Evolutionary conservation across 1,284 basidiomycete genomes (phyloP).

Genomic region (Ceratobasidium sp.): DNA sequence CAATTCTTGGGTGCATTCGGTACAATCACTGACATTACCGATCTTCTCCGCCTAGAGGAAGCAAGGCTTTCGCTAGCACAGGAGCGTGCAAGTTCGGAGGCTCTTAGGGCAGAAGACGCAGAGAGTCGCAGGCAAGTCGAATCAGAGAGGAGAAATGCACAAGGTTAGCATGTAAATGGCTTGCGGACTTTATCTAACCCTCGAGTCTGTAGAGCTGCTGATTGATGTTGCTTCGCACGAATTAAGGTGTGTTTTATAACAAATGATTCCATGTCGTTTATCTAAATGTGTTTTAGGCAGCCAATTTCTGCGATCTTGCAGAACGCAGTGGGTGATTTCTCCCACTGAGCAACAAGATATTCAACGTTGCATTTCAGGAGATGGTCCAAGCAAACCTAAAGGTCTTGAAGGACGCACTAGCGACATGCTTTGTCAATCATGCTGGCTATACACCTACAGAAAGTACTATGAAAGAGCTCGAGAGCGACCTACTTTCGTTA

Average conservation of each 20-base stretch:
- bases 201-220: slow-evolving; percentile 45
- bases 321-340: neutral
- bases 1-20: neutral
- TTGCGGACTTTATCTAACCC: no score
- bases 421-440: neutral
- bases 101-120: slow-evolving; percentile 47
- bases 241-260: slow-evolving; percentile 28
- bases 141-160: slow-evolving; percentile 49
- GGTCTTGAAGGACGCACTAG: neutral
- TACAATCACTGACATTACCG: slow-evolving; percentile 47
- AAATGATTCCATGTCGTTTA: neutral
- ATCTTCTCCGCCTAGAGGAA: slow-evolving; percentile 48
- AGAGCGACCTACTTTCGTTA: neutral
- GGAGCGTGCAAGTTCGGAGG: slow-evolving; percentile 48
- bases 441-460: neutral
- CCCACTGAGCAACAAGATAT: neutral
- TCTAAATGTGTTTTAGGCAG: slow-evolving; percentile 41
- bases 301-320: slow-evolving; percentile 49
- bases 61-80: slow-evolving; percentile 48
- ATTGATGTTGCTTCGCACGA: slow-evolving; percentile 51
- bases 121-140: slow-evolving; percentile 28
- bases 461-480: neutral
- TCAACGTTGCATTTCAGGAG: neutral
- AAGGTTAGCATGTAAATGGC: slow-evolving; percentile 43
- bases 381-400: neutral